Base-by-base conservation (phyloP, 2,329 filamentous ascomycete species). In the Cladosporium sp. region DNA sequence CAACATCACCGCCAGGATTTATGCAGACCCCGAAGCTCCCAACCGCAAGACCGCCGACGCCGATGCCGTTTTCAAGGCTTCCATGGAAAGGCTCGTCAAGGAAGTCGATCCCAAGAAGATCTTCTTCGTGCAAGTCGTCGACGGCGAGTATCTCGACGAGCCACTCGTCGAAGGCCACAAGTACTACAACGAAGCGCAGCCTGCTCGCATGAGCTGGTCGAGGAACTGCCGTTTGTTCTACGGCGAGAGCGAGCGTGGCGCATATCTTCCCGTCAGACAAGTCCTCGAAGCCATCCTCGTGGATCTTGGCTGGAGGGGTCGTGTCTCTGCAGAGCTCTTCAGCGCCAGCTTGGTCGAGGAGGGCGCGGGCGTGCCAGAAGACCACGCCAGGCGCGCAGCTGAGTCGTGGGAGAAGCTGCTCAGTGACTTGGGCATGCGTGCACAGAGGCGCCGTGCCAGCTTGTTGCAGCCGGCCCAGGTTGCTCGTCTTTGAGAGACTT, bases 111-210 rank as follows among this genome's bases (percentile, higher is more conserved):
- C 82, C 1, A 70, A 74, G 40, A 90, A 88, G 69, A 78, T 93
- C 0, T 90, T 91, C 65, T 90, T 89, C 65, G 77, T 93, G 1
- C 90, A 93, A 68, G 79, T 92, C 7, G 88, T 89, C 4, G 89
- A 93, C 66, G 89, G 84, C 1, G 87, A 90, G 69, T 77, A 80
- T 3, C 76, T 91, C 3, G 65, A 71, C 0, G 65, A 74, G 10
- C 88, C 88, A 0, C 71, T 92, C 8, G 64, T 79, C 2, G 68
- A 77, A 19, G 78, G 77, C 1, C 86, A 90, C 67, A 69, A 75
- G 5, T 87, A 82, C 65, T 81, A 87, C 72, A 74, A 81, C 8
- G 70, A 78, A 0, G 78, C 76, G 4, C 86, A 88, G 70, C 80
- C 80, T 15, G 68, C 81, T 2, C 75, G 86, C 3, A 92, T 93